Percentiles rank a stretch among this genome's conserved stretches.
Evolutionary conservation across 805 yeast genomes (phyloP).

Genomic region (Isabelozyma heimii): DNA sequence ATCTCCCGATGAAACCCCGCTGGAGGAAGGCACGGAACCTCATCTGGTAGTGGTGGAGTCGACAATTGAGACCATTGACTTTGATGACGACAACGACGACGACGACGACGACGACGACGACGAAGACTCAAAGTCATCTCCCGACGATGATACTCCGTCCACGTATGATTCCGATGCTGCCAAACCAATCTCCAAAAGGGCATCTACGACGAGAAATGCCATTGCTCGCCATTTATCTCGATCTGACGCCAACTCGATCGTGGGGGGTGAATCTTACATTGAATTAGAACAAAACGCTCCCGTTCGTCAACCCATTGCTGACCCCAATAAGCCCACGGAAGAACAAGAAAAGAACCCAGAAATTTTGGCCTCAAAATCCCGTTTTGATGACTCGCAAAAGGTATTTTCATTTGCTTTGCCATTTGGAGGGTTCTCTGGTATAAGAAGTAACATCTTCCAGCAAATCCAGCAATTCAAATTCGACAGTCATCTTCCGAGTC

Average conservation of each 20-base stretch:
- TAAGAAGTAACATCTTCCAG: constrained; percentile 24
- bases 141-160: not conserved
- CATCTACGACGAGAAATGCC: not conserved
- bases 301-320: constrained; percentile 9
- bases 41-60: too few species aligned
- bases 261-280: constrained; percentile 47
- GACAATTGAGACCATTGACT: not conserved
- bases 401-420: constrained; percentile 60
- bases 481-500: constrained; percentile 20
- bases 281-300: constrained; percentile 6
- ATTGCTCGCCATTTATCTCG: constrained; percentile 10
- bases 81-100: not conserved
- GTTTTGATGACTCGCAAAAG: constrained; percentile 23
- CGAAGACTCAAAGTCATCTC: not conserved
- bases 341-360: constrained; percentile 12
- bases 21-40: too few species aligned
- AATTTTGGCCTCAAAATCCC: constrained; percentile 13
- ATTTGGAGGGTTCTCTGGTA: constrained; percentile 43
- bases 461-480: constrained; percentile 20
- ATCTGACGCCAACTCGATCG: constrained; percentile 44
- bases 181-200: not conserved
- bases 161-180: not conserved
- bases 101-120: not conserved
- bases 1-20: too few species aligned
- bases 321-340: constrained; percentile 12